A percentile compares a stretch with the other conserved stretches of the same genome.
Evolutionary conservation across 129 eudicot genomes (phyloP).

Genomic region (Escallonia rubra): DNA sequence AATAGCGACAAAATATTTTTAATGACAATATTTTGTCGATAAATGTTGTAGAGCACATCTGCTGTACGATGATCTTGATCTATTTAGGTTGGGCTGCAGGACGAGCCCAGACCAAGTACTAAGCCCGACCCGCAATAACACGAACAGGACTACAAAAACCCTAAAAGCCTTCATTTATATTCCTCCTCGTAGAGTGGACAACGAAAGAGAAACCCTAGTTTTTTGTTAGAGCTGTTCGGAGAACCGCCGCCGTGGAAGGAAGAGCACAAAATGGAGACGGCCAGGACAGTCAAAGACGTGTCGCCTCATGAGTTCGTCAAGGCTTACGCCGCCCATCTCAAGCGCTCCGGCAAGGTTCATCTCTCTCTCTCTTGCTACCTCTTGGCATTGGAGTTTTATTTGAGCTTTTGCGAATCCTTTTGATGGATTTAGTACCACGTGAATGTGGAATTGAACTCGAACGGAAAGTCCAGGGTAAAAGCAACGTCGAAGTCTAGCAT

Average conservation of each 20-base stretch:
- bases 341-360: conserved; percentile 75
- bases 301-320: conserved; percentile 88
- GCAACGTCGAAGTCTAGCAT: too few relatives aligned
- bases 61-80: too few relatives aligned
- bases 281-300: conserved; percentile 83
- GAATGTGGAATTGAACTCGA: too few relatives aligned
- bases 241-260: conserved; percentile 32
- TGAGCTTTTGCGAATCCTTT: too few relatives aligned
- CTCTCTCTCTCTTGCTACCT: not conserved
- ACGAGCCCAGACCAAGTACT: too few relatives aligned
- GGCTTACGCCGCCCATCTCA: conserved; percentile 87
- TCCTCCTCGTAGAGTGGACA: not conserved
- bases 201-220: not conserved
- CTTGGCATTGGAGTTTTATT: too few relatives aligned
- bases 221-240: not conserved
- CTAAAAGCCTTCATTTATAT: not conserved
- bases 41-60: too few relatives aligned
- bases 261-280: conserved; percentile 53
- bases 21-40: too few relatives aligned
- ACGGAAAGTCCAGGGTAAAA: too few relatives aligned
- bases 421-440: too few relatives aligned
- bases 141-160: not conserved
- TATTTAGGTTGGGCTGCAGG: too few relatives aligned
- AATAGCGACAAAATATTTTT: too few relatives aligned
- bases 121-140: not conserved